These are phyloP conservation scores for Astragalus glycyphyllos DNA, from an alignment of 306 rosid species.

Conservation along the genomic window DNA sequence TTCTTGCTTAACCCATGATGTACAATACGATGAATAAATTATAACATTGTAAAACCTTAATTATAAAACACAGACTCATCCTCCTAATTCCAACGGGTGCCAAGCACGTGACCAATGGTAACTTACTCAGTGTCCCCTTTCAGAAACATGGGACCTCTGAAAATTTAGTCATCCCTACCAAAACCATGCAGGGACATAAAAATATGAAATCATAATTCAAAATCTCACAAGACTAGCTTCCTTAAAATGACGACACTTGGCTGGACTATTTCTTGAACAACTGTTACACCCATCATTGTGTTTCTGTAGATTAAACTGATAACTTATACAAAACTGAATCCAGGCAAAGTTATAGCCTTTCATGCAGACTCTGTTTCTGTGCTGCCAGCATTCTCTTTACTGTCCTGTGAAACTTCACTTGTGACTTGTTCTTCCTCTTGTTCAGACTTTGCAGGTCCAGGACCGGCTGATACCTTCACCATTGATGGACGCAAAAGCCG, in stretches of 20 bases:
- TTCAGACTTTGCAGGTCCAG: conserved; percentile 80
- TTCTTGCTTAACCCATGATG: background rate
- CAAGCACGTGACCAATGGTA: conserved; percentile 34
- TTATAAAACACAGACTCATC: background rate
- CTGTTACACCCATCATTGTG: conserved; percentile 35
- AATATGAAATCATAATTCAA: conserved; percentile 36
- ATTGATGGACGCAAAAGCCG: conserved; percentile 89
- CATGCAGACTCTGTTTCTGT: conserved; percentile 56
- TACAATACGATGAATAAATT: conserved; percentile 10
- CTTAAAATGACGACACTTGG: conserved; percentile 31
- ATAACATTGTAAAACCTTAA: conserved; percentile 1
- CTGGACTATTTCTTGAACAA: conserved; percentile 41
- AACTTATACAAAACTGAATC: conserved; percentile 58
- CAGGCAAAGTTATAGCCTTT: conserved; percentile 39
- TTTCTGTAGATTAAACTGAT: conserved; percentile 42
- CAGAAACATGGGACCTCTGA: conserved; percentile 27
- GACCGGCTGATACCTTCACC: conserved; percentile 99
- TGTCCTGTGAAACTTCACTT: conserved; percentile 48
- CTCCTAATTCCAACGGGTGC: conserved; percentile 28
- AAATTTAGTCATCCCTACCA: conserved; percentile 31
- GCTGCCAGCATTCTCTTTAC: conserved; percentile 38
- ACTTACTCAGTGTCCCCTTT: conserved; percentile 28
- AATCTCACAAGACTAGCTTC: conserved; percentile 43
- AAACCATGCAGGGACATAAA: conserved; percentile 33
- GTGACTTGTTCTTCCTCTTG: conserved; percentile 57